Percentiles rank a stretch among this genome's conserved stretches.
Evolutionary conservation across 2,329 filamentous ascomycete genomes (phyloP).

Genomic region (Neurospora sp.): DNA sequence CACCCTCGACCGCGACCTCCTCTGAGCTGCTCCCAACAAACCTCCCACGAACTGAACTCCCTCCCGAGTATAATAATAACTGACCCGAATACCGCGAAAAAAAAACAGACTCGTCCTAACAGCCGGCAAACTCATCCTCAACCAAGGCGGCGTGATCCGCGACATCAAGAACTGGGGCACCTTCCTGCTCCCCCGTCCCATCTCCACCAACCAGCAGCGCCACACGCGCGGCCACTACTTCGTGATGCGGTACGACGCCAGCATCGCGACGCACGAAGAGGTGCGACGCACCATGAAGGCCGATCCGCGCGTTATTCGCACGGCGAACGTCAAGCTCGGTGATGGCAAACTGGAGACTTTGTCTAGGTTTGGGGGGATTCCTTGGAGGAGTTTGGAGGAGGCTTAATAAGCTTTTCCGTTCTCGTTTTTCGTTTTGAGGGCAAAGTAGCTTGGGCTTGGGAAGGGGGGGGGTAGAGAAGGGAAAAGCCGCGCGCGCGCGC

Average conservation of each 20-base stretch:
- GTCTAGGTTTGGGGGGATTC: conserved; percentile 37
- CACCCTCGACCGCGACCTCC: too few relatives aligned
- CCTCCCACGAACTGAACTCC: too few relatives aligned
- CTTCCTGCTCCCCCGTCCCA: conserved; percentile 73
- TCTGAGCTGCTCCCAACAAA: too few relatives aligned
- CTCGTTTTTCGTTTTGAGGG: too few relatives aligned
- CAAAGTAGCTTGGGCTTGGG: too few relatives aligned
- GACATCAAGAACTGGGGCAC: conserved; percentile 93
- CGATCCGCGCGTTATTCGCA: conserved; percentile 84
- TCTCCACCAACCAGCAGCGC: conserved; percentile 70
- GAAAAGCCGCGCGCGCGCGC: too few relatives aligned
- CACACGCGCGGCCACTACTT: conserved; percentile 92
- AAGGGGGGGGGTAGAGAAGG: too few relatives aligned
- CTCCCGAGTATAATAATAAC: too few relatives aligned
- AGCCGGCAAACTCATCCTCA: conserved; percentile 73
- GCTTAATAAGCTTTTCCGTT: neutral
- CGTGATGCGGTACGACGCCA: conserved; percentile 89
- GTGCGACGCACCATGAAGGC: conserved; percentile 68
- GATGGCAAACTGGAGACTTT: conserved; percentile 70
- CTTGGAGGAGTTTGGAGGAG: conserved; percentile 33
- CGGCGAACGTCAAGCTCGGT: conserved; percentile 80
- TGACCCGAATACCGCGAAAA: too few relatives aligned
- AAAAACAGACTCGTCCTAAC: conserved; percentile 70
- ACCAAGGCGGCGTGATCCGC: conserved; percentile 78
- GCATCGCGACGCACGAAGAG: conserved; percentile 60